A percentile compares a stretch with the other conserved stretches of the same genome.
phyloP scores from a whole-genome alignment of 2,329 filamentous ascomycete species.

The Dissoconium aciculare region DNA sequence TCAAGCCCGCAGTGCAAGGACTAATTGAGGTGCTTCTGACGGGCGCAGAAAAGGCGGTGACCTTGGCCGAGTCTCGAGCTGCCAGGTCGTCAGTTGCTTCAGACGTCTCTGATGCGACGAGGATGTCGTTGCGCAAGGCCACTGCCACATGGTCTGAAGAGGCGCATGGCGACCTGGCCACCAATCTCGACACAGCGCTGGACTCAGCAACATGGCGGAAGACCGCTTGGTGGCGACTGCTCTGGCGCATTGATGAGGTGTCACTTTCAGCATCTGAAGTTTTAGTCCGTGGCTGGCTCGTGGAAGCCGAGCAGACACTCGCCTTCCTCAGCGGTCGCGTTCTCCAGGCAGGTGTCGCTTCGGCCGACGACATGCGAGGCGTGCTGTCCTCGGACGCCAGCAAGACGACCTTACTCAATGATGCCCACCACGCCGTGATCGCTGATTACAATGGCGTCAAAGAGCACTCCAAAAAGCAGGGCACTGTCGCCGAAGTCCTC shows the following conservation, averaged over 20 bases:
- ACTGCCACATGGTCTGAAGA: slow-evolving; percentile 61
- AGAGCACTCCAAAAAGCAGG: slow-evolving; percentile 7
- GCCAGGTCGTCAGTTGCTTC: slow-evolving; percentile 20
- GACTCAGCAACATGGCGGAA: slow-evolving; percentile 61
- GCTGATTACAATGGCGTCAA: slow-evolving; percentile 7
- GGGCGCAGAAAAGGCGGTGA: slow-evolving; percentile 38
- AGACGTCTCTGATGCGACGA: slow-evolving; percentile 29
- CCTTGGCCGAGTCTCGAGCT: slow-evolving; percentile 32
- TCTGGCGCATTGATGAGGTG: slow-evolving; percentile 89
- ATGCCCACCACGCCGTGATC: slow-evolving; percentile 5
- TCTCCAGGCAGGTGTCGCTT: slow-evolving; percentile 43
- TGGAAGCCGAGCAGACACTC: slow-evolving; percentile 62
- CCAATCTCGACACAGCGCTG: slow-evolving; percentile 65
- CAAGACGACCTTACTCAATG: slow-evolving; percentile 5
- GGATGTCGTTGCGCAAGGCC: slow-evolving; percentile 39
- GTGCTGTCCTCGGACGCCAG: slow-evolving; percentile 3
- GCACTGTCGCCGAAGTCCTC: slow-evolving; percentile 18
- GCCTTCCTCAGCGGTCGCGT: slow-evolving; percentile 71
- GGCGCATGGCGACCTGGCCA: slow-evolving; percentile 70
- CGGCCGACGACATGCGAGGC: slow-evolving; percentile 13
- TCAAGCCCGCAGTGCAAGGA: slow-evolving; percentile 51
- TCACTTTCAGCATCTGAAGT: slow-evolving; percentile 69
- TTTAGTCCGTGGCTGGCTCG: slow-evolving; percentile 60
- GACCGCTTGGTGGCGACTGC: slow-evolving; percentile 84
- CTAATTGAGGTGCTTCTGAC: slow-evolving; percentile 54